Conservation (phyloP, 371 early-diverging fungal species). For the Mortierella sp. region DNA sequence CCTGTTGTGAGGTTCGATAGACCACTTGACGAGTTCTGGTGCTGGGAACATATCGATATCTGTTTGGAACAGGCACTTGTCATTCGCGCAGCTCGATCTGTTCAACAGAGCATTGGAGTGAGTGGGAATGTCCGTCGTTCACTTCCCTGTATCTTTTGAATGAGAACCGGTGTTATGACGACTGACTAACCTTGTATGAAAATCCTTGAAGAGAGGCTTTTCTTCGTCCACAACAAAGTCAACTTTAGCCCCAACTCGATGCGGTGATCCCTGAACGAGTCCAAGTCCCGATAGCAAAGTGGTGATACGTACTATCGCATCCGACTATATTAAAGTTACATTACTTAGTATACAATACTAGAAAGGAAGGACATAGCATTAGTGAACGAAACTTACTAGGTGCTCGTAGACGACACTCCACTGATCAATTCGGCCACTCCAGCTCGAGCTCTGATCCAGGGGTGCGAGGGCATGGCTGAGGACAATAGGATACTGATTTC, state of each 20-base stretch:
- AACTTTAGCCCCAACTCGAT: slow-evolving; percentile 38
- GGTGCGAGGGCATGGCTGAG: slow-evolving; percentile 63
- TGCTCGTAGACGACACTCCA: slow-evolving; percentile 58
- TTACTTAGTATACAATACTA: background rate
- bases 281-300: slow-evolving; percentile 56
- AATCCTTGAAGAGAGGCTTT: slow-evolving; percentile 57
- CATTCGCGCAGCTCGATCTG: slow-evolving; percentile 66
- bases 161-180: no score
- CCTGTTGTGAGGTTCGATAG: slow-evolving; percentile 27
- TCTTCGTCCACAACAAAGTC: slow-evolving; percentile 63
- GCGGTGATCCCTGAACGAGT: slow-evolving; percentile 56
- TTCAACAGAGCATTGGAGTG: no score
- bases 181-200: slow-evolving; percentile 57
- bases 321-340: slow-evolving; percentile 51
- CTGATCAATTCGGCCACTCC: slow-evolving; percentile 58
- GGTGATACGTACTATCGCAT: slow-evolving; percentile 62
- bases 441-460: slow-evolving; percentile 56
- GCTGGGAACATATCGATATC: slow-evolving; percentile 63
- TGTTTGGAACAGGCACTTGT: slow-evolving; percentile 67
- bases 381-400: no score
- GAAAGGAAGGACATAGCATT: no score
- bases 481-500: slow-evolving; percentile 72
- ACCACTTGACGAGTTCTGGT: slow-evolving; percentile 54
- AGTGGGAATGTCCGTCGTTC: no score
- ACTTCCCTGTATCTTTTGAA: no score